These are phyloP conservation scores for Phytophthora pinifolia DNA, from an alignment of 352 stramenopile genomes.

Conservation along the genomic window DNA sequence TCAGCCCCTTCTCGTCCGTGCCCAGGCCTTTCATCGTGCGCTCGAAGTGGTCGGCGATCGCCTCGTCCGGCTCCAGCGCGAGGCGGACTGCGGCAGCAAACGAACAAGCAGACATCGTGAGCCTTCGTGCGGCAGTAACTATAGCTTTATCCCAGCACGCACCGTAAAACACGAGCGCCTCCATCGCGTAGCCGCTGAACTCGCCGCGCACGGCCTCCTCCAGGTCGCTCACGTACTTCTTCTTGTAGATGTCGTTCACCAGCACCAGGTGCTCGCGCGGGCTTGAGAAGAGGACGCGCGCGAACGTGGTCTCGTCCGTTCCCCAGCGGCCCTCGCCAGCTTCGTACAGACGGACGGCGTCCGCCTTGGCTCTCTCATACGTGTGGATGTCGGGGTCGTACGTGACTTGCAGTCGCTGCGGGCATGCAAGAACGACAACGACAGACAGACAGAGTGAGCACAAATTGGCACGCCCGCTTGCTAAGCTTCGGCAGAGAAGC, in stretches of 20 bases:
- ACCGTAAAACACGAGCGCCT: constrained; percentile 69
- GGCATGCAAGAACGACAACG: background rate
- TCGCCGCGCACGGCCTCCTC: constrained; percentile 59
- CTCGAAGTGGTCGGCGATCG: constrained; percentile 55
- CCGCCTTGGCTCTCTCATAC: constrained; percentile 44
- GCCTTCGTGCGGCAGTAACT: background rate
- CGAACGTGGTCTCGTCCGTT: constrained; percentile 71
- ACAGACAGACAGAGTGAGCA: background rate
- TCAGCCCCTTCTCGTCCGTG: constrained; percentile 63
- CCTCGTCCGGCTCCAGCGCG: constrained; percentile 49
- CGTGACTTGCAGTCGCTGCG: constrained; percentile 33
- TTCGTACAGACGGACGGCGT: constrained; percentile 69
- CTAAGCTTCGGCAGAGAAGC: background rate
- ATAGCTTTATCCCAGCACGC: constrained; percentile 5
- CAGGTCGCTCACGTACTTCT: constrained; percentile 68
- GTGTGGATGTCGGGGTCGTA: constrained; percentile 65
- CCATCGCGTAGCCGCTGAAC: constrained; percentile 62
- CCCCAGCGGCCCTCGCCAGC: constrained; percentile 72
- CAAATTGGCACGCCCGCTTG: background rate
- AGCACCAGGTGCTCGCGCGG: constrained; percentile 55
- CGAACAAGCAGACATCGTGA: constrained; percentile 10
- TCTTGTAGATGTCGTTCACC: constrained; percentile 66
- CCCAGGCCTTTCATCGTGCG: constrained; percentile 57
- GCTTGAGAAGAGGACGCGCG: constrained; percentile 59
- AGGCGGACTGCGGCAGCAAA: constrained; percentile 40